Evolutionary conservation across 306 rosid species (phyloP).

Genomic region (Quercus variabilis): DNA sequence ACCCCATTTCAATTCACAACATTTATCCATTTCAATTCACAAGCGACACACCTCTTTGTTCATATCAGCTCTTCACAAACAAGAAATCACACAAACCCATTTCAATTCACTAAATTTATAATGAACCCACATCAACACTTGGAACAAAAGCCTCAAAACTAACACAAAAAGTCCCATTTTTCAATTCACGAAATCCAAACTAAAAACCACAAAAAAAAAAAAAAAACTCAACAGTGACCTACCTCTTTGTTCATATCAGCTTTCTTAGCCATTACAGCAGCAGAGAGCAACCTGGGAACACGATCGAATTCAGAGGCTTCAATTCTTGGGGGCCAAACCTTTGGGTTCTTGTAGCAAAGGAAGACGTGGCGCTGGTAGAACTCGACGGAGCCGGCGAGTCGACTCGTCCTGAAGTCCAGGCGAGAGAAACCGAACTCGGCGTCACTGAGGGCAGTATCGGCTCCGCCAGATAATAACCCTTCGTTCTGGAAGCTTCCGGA

Average conservation of each 20-base stretch:
- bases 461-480: constrained; percentile 35
- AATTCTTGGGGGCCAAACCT: constrained; percentile 85
- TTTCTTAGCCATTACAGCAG: constrained; percentile 72
- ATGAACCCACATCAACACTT: background rate
- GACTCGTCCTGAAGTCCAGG: constrained; percentile 57
- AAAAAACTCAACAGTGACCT: background rate
- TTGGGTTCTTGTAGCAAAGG: constrained; percentile 82
- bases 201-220: background rate
- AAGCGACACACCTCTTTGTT: background rate
- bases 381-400: constrained; percentile 77
- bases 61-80: too few relatives aligned
- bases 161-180: background rate
- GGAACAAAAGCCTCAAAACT: background rate
- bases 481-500: constrained; percentile 93
- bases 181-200: background rate
- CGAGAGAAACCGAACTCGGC: constrained; percentile 71
- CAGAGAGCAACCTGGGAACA: constrained; percentile 80
- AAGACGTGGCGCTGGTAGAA: constrained; percentile 72
- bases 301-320: constrained; percentile 98
- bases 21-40: background rate
- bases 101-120: background rate
- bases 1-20: background rate
- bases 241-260: constrained; percentile 75
- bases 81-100: background rate
- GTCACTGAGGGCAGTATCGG: constrained; percentile 26